Evolutionary conservation across 2,329 filamentous ascomycete genomes (phyloP), one percentile per base, ranked within the genome.

Genomic region (Sporothrix brasiliensis): DNA sequence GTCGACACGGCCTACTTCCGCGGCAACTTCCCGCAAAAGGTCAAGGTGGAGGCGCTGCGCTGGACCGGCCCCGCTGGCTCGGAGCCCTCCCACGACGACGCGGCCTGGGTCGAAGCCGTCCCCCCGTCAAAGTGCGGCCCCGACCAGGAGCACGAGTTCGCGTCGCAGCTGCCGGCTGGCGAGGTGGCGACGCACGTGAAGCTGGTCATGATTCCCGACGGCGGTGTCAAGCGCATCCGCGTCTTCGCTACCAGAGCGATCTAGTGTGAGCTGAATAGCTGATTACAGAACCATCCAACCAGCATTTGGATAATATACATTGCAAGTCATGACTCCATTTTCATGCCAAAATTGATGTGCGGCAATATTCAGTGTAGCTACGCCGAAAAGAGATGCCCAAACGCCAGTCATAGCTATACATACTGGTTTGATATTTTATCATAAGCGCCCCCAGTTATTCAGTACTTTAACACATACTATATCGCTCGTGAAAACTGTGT

Each of bases 151-250:
- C 91, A 93, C 78, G 85, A 86, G 73, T 92, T 91, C 77, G 81
- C 80, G 44, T 85, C 82, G 69, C 76, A 83, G 70, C 82, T 88
- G 21, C 69, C 72, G 1, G 82, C 84, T 74, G 87, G 88, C 50
- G 85, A 83, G 77, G 81, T 83, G 2, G 91, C 92, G 76, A 93
- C 91, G 14, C 93, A 95, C 81, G 89, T 94, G 27, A 97, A 97
- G 85, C 83, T 98, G 78, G 91, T 92, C 47, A 95, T 97, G 78
- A 92, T 97, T 75, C 94, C 94, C 0, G 94, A 98, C 79, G 94
- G 94, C 47, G 94, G 94, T 30, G 91, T 97, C 2, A 97, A 97
- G 87, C 85, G 94, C 74, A 86, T 97, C 74, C 87, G 93, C 60
- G 88, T 94, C 1, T 89, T 92, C 79, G 92, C 91, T 2, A 88